Evolutionary conservation across 225 moss, liverwort and hornwort genomes (phyloP), one percentile per base, ranked within the genome.

Genomic region (Lunularia cruciata): DNA sequence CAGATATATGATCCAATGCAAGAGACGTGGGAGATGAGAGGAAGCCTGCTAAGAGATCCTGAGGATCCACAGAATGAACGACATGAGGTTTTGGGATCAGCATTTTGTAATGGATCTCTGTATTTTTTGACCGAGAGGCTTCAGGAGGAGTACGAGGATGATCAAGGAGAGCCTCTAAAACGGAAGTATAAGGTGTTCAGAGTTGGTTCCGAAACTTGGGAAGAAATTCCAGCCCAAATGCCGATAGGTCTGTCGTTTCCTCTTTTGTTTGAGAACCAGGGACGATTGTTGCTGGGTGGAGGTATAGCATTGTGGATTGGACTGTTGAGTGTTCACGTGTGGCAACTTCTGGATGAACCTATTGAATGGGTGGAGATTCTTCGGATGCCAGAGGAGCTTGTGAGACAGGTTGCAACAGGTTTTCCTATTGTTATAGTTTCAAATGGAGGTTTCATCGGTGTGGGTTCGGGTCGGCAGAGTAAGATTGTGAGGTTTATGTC

Each of bases 401-500:
- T 79, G 36, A 72, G 46, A 47, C 65, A 72, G 46, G 40, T 79
- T 23, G 66, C 71, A 0, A 43, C 51, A 1, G 73, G 62, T 23
- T 39, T 56, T 54, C 79, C 79, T 15, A 43, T 67, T n/a, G 62
- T 56, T 3, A 66, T 79, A 32, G 79, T 79, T 5, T 71, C 75
- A 28, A 79, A 63, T n/a, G 79, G 79, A 32, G 79, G 75, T 56
- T 68, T 60, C 31, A 55, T 79, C 35, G 79, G 79, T 25, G 55
- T 79, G 16, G 75, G 71, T 4, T 79, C 60, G 20, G 79, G 79
- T 0, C 67, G 71, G 2, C 75, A 79, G 60, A 71, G 62, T 28
- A 67, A 74, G 43, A 79, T 75, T 38, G 5, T 75, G 66, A 60
- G 79, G 5, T 79, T 75, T 54, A 79, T 79, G 79, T 79, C 75